Percentiles rank a stretch among this genome's conserved stretches.
These are phyloP conservation scores for Zygosaccharomyces bailii DNA, from an alignment of 805 yeast species.

Conservation along the genomic window DNA sequence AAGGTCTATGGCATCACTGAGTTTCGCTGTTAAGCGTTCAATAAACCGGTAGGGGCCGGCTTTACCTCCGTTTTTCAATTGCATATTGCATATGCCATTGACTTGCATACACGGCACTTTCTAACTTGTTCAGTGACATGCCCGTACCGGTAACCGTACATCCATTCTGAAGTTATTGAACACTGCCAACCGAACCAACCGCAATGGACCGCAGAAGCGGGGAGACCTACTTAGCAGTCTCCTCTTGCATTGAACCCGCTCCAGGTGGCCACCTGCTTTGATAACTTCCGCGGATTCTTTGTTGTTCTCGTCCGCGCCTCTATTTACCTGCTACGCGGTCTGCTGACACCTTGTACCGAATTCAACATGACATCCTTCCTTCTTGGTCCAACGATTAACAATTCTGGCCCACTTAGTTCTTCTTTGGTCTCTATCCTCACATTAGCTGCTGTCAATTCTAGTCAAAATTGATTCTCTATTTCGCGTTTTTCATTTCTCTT, in stretches of 20 bases:
- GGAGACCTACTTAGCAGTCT: not conserved
- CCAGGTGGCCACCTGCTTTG: not conserved
- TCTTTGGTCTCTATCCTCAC: not conserved
- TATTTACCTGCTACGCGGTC: conserved; percentile 6
- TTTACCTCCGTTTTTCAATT: not conserved
- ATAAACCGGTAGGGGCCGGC: not conserved
- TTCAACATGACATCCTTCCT: not conserved
- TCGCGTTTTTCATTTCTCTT: not conserved
- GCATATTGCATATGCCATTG: not conserved
- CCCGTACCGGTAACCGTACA: conserved; percentile 1
- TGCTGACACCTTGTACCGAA: not conserved
- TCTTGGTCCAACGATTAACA: not conserved
- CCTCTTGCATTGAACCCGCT: not conserved
- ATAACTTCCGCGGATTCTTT: not conserved
- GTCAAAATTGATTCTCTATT: not conserved
- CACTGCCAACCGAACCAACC: not conserved
- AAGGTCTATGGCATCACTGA: not conserved
- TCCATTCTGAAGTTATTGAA: not conserved
- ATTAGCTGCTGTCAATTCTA: not conserved
- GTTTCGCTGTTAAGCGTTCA: not conserved
- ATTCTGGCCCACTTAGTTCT: not conserved
- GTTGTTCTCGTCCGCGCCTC: conserved; percentile 1
- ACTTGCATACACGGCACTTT: not conserved
- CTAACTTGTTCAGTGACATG: not conserved
- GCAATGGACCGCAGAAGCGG: not conserved